Evolutionary conservation across 371 early-diverging fungal genomes (phyloP).

Genomic region (Lichtheimia ramosa): DNA sequence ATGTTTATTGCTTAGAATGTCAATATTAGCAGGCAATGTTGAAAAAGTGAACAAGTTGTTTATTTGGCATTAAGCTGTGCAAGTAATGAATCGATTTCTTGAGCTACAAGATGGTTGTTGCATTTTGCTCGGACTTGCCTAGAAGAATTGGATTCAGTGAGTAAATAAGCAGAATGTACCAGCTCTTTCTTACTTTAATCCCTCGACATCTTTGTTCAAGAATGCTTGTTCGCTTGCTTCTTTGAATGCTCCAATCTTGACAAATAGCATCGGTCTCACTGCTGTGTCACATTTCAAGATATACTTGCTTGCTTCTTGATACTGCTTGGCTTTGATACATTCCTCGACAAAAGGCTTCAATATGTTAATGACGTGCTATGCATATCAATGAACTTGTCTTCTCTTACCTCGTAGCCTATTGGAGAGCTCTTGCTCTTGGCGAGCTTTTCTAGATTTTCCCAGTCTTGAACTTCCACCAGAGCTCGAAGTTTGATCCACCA

Average conservation of each 20-base stretch:
- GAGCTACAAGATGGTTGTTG: constrained; percentile 51
- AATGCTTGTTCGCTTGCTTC: constrained; percentile 82
- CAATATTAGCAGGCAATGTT: too few species aligned
- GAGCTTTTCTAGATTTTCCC: constrained; percentile 85
- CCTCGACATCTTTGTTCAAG: constrained; percentile 64
- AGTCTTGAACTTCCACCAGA: constrained; percentile 81
- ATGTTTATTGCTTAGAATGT: too few species aligned
- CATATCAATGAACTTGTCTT: neutral
- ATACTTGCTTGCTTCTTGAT: constrained; percentile 79
- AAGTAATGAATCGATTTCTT: constrained; percentile 54
- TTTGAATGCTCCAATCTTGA: constrained; percentile 75
- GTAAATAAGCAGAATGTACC: neutral
- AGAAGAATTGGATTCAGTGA: neutral
- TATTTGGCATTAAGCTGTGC: constrained; percentile 48
- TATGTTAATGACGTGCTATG: neutral
- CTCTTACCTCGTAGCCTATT: constrained; percentile 71
- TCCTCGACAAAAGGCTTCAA: constrained; percentile 80
- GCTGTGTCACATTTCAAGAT: constrained; percentile 73
- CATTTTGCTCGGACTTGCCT: constrained; percentile 56
- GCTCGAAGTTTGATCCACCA: constrained; percentile 88
- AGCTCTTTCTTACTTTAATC: constrained; percentile 51
- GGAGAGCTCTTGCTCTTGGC: constrained; percentile 81
- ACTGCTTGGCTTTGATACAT: constrained; percentile 76
- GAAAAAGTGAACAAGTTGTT: too few species aligned
- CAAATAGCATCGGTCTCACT: constrained; percentile 66